These are phyloP conservation scores for Cordyceps fumosorosea DNA, from an alignment of 2,329 filamentous ascomycete genomes.

Conservation along the genomic window DNA sequence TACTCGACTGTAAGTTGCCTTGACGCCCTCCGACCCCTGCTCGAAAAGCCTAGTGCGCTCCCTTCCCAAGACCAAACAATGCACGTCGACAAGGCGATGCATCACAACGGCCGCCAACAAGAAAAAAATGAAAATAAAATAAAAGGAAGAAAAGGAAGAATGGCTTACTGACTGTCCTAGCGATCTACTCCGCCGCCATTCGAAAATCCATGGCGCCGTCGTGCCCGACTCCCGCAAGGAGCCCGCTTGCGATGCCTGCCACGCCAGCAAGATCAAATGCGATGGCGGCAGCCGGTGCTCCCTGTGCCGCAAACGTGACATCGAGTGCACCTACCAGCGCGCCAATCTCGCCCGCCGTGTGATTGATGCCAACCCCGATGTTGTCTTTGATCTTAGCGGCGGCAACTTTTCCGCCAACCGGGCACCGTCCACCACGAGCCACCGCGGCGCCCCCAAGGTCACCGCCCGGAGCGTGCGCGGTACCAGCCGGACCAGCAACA, in stretches of 20 bases:
- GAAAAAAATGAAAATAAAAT: background rate
- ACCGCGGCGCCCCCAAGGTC: background rate
- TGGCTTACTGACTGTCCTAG: slow-evolving; percentile 16
- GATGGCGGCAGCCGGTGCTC: slow-evolving; percentile 33
- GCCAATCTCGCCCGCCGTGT: slow-evolving; percentile 8
- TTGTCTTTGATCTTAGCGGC: slow-evolving; percentile 7
- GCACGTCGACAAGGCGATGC: background rate
- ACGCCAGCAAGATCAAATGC: slow-evolving; percentile 39
- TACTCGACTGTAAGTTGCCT: slow-evolving; percentile 29
- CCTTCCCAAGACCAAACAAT: background rate
- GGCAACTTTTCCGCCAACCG: slow-evolving; percentile 5
- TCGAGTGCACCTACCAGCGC: slow-evolving; percentile 31
- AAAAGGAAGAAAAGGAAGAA: background rate
- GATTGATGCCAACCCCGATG: slow-evolving; percentile 6
- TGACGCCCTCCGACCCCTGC: background rate
- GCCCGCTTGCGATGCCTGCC: slow-evolving; percentile 37
- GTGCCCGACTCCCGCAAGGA: slow-evolving; percentile 28
- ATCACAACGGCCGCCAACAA: too few relatives aligned
- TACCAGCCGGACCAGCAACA: background rate
- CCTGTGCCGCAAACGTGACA: slow-evolving; percentile 32
- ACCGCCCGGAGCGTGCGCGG: background rate
- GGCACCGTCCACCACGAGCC: background rate
- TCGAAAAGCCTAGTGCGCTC: background rate
- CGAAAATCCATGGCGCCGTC: slow-evolving; percentile 27
- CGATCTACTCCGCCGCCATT: slow-evolving; percentile 33